phyloP scores from a whole-genome alignment of 1,139 yeast genomes.

The Diutina catenulata region DNA sequence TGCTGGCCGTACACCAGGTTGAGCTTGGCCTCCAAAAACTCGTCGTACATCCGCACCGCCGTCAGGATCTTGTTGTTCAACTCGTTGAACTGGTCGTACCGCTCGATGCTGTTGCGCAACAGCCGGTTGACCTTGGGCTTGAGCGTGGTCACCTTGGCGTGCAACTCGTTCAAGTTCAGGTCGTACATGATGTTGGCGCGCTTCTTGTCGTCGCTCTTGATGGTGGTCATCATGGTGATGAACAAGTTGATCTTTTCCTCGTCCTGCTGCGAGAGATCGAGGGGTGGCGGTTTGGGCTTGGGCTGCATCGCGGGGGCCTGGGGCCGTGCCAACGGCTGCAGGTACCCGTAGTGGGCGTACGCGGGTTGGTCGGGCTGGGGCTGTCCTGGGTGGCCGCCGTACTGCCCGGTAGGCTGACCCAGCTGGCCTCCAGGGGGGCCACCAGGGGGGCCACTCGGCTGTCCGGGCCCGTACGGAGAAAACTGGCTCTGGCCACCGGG shows the following conservation, averaged over 20 bases:
- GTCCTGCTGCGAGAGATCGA: conserved; percentile 43
- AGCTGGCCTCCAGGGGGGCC: no score
- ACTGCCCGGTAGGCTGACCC: no score
- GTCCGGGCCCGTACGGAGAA: no score
- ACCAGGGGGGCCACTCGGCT: no score
- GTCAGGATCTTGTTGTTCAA: conserved; percentile 76
- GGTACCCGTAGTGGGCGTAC: no score
- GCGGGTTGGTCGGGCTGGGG: no score
- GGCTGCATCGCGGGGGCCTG: no score
- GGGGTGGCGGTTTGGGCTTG: neutral
- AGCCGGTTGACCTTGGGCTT: conserved; percentile 69
- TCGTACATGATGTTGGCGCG: conserved; percentile 49
- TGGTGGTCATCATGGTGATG: conserved; percentile 48
- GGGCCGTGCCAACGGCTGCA: no score
- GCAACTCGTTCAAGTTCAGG: conserved; percentile 48
- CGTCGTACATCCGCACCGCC: conserved; percentile 69
- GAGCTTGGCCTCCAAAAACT: conserved; percentile 59
- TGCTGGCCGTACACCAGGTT: conserved; percentile 34
- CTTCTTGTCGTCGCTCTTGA: conserved; percentile 36
- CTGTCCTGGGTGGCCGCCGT: no score
- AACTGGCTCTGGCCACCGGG: no score
- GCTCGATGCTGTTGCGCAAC: conserved; percentile 49
- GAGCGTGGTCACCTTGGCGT: conserved; percentile 49
- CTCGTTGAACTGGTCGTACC: conserved; percentile 62
- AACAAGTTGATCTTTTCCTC: conserved; percentile 61